Evolutionary conservation across 1,284 basidiomycete species (phyloP), one percentile per base, ranked within the genome.

Genomic region (Ceratobasidium sp.): DNA sequence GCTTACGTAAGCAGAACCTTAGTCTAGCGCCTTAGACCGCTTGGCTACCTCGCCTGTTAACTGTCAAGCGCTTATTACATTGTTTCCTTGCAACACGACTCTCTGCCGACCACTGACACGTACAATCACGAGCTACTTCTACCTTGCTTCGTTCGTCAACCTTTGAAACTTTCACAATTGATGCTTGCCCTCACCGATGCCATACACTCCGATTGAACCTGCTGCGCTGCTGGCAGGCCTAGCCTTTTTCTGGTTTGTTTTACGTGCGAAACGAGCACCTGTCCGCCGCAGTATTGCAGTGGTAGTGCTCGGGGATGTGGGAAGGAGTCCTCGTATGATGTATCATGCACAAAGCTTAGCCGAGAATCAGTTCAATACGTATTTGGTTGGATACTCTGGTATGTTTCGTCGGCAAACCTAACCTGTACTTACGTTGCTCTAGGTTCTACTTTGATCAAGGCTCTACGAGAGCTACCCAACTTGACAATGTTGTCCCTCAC

Each of bases 271-370:
- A 50, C 40, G 78, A 56, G 75, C 79, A 22, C 84, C 84, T 40
- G 81, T 80, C 29, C 78, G 84, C 34, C 87, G 88, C 22, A 86
- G 91, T 0, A 92, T 94, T 12, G 92, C 89, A 0, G 88, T 99
- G 54, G 82, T 99, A 31, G 97, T 99, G 1, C 84, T 99, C 8
- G 97, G 97, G 6, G 97, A 99, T 79, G 88, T 99, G 56, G 97
- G 95, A 0, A 85, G 96, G 55, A 95, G 92, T 77, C 97, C 97
- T 8, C 85, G 97, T 42, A 98, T 98, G 94, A 97, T 98, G 92
- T 97, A 98, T 78, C 97, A 99, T 76, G 92, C 96, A 0, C 87
- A 96, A 76, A 95, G 92, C 76, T 91, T 99, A 75, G 90, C 93
- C 25, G 86, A 89, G 57, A 85, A 90, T 69, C 87, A 85, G 2